Conservation (phyloP, 352 stramenopile species). For the Pythium phragmitis region DNA sequence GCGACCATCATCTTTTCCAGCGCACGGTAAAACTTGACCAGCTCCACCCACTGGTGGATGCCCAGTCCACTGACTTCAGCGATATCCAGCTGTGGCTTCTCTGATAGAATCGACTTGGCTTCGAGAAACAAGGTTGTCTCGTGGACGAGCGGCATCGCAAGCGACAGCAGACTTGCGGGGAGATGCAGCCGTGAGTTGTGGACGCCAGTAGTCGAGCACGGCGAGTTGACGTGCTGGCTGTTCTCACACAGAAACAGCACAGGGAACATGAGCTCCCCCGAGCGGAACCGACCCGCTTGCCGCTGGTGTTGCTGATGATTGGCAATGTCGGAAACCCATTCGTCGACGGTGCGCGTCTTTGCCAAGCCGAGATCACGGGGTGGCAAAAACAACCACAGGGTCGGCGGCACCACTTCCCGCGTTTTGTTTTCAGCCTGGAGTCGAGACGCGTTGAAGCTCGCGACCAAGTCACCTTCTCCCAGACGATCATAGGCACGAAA, state of each 20-base stretch:
- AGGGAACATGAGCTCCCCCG: conserved; percentile 44
- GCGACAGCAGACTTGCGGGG: conserved; percentile 45
- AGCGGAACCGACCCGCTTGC: conserved; percentile 3
- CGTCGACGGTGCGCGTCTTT: conserved; percentile 36
- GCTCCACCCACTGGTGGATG: conserved; percentile 45
- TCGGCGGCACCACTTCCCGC: conserved; percentile 42
- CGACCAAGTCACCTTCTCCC: conserved; percentile 16
- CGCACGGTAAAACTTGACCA: conserved; percentile 57
- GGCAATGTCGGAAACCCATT: conserved; percentile 48
- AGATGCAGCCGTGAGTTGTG: conserved; percentile 34
- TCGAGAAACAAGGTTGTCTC: conserved; percentile 66
- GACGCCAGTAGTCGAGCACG: conserved; percentile 20
- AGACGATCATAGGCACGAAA: conserved; percentile 35
- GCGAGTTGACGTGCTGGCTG: conserved; percentile 27
- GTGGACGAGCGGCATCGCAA: conserved; percentile 60
- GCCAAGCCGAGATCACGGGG: conserved; percentile 40
- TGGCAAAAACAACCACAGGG: conserved; percentile 64
- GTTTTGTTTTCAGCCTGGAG: conserved; percentile 23
- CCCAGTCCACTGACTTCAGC: conserved; percentile 43
- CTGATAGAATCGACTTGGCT: conserved; percentile 42
- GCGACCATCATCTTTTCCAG: conserved; percentile 54
- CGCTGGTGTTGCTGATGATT: conserved; percentile 34
- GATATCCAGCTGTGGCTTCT: conserved; percentile 29
- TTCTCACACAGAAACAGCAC: conserved; percentile 67
- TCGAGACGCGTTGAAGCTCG: conserved; percentile 22